Base-by-base conservation (phyloP, 306 rosid genomes). In the Pterocarpus santalinus region DNA sequence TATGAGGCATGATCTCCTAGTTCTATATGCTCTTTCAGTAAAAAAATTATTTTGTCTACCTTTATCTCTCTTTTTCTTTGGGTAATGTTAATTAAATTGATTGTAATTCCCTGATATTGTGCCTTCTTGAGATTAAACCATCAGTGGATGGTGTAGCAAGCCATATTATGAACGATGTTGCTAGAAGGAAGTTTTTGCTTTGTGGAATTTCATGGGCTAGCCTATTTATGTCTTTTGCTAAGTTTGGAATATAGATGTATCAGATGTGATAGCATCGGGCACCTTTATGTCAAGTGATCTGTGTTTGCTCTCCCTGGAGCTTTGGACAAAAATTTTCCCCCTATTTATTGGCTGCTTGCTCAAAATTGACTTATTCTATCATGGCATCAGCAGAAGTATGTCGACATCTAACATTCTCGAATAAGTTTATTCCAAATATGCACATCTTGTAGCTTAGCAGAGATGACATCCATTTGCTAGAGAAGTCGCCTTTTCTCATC, bases 1-100 rank as follows among this genome's bases (percentile, higher is more conserved):
- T 94, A 92, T 7, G 98, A 94, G 98, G 98, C 76, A 86, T 66
- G 85, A 6, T 82, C 67, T 77, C 62, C 17, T 55, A 67, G 77
- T 73, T 62, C 57, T 63, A 9, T 16, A 9, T 85, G 71, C 22
- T 71, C 46, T 51, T 79, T 35, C 49, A 68, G 39, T 55, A 2
- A 46, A 71, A 43, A 76, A 43, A 1, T 33, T 47, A 30, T 58
- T 55, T 12, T 15, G 2, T 33, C n/a, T 7, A 7, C 28, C 9
- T 55, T 5, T n/a, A 4, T 51, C 17, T 0, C 56, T 51, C 6
- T 55, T 4, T 8, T 51, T 41, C 49, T 44, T 0, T 43, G 6
- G 8, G 56, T 51, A 13, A 15, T 12, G 56, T 51, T 72, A 28
- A 7, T 39, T 57, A 32, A 39, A 62, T 73, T 82, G 47, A 58